These are phyloP conservation scores for Exophiala bonariae DNA, from an alignment of 2,329 filamentous ascomycete genomes.

Conservation along the genomic window DNA sequence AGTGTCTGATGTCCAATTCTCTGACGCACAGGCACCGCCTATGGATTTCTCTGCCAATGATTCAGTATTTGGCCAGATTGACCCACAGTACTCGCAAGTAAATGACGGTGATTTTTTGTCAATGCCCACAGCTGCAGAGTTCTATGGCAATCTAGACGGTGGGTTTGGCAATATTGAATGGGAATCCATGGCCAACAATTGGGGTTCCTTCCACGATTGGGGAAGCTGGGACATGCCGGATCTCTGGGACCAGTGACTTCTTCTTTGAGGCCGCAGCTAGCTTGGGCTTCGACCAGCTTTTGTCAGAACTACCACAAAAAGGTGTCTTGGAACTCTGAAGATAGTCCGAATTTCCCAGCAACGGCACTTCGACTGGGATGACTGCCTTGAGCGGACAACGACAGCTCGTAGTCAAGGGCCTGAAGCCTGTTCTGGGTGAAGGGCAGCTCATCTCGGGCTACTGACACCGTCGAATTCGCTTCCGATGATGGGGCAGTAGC, in stretches of 20 bases:
- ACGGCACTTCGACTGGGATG: not conserved
- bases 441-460: not conserved
- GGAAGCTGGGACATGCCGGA: not conserved
- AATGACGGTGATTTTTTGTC: conserved; percentile 2
- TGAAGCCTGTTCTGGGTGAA: not conserved
- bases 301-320: conserved; percentile 8
- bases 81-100: not conserved
- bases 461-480: too few species aligned
- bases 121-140: conserved; percentile 4
- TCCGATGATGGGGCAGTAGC: too few species aligned
- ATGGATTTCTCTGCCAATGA: too few species aligned
- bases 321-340: conserved; percentile 12
- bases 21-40: too few species aligned
- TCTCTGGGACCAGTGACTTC: not conserved
- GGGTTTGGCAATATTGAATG: conserved; percentile 11
- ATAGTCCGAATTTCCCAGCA: conserved; percentile 8
- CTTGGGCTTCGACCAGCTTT: too few species aligned
- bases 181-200: conserved; percentile 10
- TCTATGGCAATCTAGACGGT: conserved; percentile 6
- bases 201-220: conserved; percentile 5
- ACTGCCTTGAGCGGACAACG: not conserved
- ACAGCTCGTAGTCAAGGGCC: too few species aligned
- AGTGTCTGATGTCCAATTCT: too few species aligned
- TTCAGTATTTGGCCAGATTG: too few species aligned
- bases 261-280: too few species aligned